These are phyloP conservation scores for Ceratocystis alfenasii DNA, from an alignment of 2,329 filamentous ascomycete species.

Conservation along the genomic window DNA sequence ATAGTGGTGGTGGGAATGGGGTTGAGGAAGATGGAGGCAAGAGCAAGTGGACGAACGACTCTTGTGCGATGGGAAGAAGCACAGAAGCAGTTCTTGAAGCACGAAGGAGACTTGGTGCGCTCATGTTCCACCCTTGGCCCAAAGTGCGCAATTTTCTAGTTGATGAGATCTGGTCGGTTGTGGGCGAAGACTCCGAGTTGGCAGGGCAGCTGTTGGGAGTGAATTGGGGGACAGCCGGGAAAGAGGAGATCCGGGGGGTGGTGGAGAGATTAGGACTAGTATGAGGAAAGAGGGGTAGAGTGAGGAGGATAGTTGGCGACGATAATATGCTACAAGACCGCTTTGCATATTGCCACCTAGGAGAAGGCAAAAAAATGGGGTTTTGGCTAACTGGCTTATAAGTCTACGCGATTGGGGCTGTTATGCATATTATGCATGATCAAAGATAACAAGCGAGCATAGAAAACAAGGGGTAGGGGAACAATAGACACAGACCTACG, in stretches of 20 bases:
- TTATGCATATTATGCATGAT: conserved; percentile 9
- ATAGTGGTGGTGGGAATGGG: background rate
- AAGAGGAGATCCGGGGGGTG: conserved; percentile 34
- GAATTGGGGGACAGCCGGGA: conserved; percentile 47
- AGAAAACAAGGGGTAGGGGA: background rate
- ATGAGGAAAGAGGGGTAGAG: conserved; percentile 21
- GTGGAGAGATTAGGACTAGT: conserved; percentile 35
- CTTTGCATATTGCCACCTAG: background rate
- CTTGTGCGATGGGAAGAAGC: conserved; percentile 21
- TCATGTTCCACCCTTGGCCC: conserved; percentile 75
- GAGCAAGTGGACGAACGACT: background rate
- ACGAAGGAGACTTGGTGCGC: conserved; percentile 54
- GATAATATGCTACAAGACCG: background rate
- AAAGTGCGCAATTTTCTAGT: conserved; percentile 50
- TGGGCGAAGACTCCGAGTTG: conserved; percentile 27
- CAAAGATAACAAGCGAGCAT: background rate
- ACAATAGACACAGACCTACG: background rate
- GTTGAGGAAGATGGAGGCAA: background rate
- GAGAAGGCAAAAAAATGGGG: background rate
- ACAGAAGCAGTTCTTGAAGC: conserved; percentile 37
- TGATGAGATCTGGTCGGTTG: conserved; percentile 47
- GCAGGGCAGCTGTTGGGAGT: conserved; percentile 37
- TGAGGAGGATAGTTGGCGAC: background rate
- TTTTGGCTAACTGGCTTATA: too few species aligned
- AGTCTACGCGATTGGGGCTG: background rate